Percentiles rank a stretch among this genome's conserved stretches.
Evolutionary conservation across 2,329 filamentous ascomycete genomes (phyloP).

Genomic region (Botryotinia globosa): DNA sequence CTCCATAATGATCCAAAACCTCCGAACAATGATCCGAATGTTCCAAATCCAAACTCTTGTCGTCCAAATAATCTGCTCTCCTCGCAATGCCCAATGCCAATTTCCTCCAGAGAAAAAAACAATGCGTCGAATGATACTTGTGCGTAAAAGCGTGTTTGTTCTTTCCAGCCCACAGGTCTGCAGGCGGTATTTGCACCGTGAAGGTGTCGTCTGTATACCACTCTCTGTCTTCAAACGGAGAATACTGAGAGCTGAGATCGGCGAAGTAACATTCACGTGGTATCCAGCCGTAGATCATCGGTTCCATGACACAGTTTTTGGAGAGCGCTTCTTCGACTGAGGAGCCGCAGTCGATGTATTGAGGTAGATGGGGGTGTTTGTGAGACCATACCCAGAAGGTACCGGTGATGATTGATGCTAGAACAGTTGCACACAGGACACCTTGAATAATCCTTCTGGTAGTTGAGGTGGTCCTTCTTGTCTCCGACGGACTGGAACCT

Average conservation of each 20-base stretch:
- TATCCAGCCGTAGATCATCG: conserved; percentile 1
- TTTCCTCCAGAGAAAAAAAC: conserved; percentile 11
- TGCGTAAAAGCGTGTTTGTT: background rate
- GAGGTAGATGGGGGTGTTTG: background rate
- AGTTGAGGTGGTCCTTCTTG: background rate
- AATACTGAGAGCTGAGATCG: conserved; percentile 2
- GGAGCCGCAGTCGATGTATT: background rate
- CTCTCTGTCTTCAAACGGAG: conserved; percentile 7
- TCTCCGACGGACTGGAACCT: too few relatives aligned
- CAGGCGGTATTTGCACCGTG: background rate
- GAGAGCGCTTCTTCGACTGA: conserved; percentile 3
- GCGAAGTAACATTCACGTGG: conserved; percentile 1
- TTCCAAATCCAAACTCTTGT: conserved; percentile 2
- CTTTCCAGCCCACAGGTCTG: conserved; percentile 12
- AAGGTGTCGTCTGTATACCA: background rate
- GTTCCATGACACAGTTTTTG: background rate
- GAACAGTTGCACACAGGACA: background rate
- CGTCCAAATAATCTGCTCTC: conserved; percentile 8
- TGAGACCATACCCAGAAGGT: background rate
- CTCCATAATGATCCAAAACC: conserved; percentile 13
- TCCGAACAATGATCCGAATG: conserved; percentile 12
- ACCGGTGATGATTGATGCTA: background rate
- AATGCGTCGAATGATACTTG: conserved; percentile 9
- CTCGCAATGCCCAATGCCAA: background rate
- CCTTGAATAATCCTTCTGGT: background rate